These are phyloP conservation scores for Hypocreales sp. DNA, from an alignment of 2,329 filamentous ascomycete species.

Conservation along the genomic window DNA sequence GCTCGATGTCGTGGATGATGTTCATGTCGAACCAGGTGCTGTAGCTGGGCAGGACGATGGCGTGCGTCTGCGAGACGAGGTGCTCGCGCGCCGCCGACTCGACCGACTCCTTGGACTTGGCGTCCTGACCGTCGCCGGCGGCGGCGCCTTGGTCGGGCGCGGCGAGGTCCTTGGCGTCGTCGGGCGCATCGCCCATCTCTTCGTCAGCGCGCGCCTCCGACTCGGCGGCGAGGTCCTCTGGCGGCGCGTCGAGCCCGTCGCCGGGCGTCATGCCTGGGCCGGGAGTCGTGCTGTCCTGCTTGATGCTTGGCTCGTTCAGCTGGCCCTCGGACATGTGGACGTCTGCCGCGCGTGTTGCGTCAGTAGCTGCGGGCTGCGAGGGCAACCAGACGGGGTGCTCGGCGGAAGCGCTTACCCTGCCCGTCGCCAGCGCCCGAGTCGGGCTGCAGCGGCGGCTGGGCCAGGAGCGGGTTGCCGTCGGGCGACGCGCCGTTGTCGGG, in stretches of 20 bases:
- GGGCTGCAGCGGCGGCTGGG: conserved; percentile 35
- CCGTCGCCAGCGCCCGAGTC: conserved; percentile 22
- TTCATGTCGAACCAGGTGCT: conserved; percentile 99
- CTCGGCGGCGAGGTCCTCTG: conserved; percentile 38
- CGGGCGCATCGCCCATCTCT: conserved; percentile 58
- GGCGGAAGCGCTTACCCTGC: conserved; percentile 27
- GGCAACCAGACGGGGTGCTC: not conserved
- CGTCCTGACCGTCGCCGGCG: conserved; percentile 36
- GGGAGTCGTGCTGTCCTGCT: conserved; percentile 45
- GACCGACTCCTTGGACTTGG: conserved; percentile 63
- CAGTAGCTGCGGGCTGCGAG: conserved; percentile 1
- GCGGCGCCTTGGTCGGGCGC: conserved; percentile 25
- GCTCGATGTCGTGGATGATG: conserved; percentile 76
- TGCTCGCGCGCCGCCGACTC: conserved; percentile 84
- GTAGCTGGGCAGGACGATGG: conserved; percentile 93
- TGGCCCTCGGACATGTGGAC: conserved; percentile 42
- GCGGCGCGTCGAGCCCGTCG: conserved; percentile 57
- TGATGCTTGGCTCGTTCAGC: conserved; percentile 32
- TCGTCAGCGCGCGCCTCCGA: conserved; percentile 54
- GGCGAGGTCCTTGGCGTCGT: conserved; percentile 33
- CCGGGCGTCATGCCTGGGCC: conserved; percentile 38
- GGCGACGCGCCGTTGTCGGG: conserved; percentile 40
- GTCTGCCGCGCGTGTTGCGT: no score
- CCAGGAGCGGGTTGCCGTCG: conserved; percentile 37
- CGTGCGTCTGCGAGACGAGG: conserved; percentile 82